Conservation (phyloP, 768 basidiomycete species). For the Udeniomyces megalosporus region DNA sequence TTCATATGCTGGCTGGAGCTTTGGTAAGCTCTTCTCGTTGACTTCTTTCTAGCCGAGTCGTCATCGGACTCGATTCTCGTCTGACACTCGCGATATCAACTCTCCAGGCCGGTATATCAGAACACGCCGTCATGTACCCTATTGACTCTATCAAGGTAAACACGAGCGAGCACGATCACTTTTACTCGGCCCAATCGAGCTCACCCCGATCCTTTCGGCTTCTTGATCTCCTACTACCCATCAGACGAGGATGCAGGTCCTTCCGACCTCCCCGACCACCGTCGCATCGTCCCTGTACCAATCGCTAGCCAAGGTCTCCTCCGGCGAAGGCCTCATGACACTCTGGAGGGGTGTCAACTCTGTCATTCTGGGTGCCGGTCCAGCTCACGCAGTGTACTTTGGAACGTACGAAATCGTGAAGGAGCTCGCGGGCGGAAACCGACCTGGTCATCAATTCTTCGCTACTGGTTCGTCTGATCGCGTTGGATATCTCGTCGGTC, state of each 20-base stretch:
- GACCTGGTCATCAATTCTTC: constrained; percentile 56
- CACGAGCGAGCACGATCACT: constrained; percentile 13
- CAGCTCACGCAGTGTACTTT: constrained; percentile 96
- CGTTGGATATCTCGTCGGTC: not conserved
- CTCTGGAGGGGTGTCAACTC: constrained; percentile 94
- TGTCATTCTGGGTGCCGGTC: constrained; percentile 89
- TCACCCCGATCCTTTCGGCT: too few species aligned
- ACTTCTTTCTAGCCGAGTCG: not conserved
- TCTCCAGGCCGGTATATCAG: constrained; percentile 83
- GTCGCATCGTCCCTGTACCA: constrained; percentile 8
- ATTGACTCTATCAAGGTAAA: constrained; percentile 93
- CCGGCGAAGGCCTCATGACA: constrained; percentile 77
- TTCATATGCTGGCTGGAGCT: constrained; percentile 94
- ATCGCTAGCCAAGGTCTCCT: constrained; percentile 42
- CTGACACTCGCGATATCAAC: too few species aligned
- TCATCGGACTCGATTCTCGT: not conserved
- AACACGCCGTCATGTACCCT: constrained; percentile 98
- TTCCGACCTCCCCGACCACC: constrained; percentile 41
- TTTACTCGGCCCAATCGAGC: too few species aligned
- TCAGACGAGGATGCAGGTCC: constrained; percentile 98
- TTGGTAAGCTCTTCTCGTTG: constrained; percentile 51
- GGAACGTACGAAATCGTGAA: constrained; percentile 89
- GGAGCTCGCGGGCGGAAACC: constrained; percentile 70
- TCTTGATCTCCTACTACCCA: not conserved
- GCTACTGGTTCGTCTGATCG: constrained; percentile 57